These are phyloP conservation scores for Gossypium longicalyx DNA, from an alignment of 345 rosid genomes.

Conservation along the genomic window DNA sequence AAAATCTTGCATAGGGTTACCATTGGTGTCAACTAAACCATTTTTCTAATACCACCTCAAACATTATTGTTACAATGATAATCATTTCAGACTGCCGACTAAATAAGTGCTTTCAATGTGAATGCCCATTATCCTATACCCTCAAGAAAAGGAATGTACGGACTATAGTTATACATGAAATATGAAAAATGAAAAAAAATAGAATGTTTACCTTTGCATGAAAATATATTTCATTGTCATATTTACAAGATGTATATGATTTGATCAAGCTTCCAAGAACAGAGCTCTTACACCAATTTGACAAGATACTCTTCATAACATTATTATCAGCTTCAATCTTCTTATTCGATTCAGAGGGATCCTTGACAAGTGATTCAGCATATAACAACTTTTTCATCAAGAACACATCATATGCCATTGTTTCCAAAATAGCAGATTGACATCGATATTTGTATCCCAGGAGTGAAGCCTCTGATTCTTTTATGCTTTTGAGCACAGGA, in stretches of 20 bases:
- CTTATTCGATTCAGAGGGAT: slow-evolving; percentile 31
- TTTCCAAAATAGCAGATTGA: slow-evolving; percentile 67
- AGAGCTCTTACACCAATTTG: slow-evolving; percentile 58
- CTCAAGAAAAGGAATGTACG: neutral
- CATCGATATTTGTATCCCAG: slow-evolving; percentile 53
- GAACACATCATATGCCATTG: slow-evolving; percentile 74
- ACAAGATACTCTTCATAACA: slow-evolving; percentile 45
- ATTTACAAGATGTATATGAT: slow-evolving; percentile 50
- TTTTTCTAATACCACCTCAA: neutral
- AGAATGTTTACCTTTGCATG: slow-evolving; percentile 43
- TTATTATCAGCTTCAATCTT: slow-evolving; percentile 27
- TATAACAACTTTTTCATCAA: slow-evolving; percentile 63
- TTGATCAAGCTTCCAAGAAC: slow-evolving; percentile 49
- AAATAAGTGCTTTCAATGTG: neutral
- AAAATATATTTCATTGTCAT: slow-evolving; percentile 40
- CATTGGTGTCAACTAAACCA: neutral
- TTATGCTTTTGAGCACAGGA: slow-evolving; percentile 24
- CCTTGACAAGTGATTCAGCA: slow-evolving; percentile 46
- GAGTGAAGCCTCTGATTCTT: slow-evolving; percentile 38
- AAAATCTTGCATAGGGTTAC: neutral
- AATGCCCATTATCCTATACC: neutral
- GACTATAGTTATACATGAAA: neutral
- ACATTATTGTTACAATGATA: neutral
- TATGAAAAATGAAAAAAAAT: neutral
- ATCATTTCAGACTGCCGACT: neutral